Conservation (phyloP, 108 stramenopile species). For the Pseudonitzschia multistriata region DNA sequence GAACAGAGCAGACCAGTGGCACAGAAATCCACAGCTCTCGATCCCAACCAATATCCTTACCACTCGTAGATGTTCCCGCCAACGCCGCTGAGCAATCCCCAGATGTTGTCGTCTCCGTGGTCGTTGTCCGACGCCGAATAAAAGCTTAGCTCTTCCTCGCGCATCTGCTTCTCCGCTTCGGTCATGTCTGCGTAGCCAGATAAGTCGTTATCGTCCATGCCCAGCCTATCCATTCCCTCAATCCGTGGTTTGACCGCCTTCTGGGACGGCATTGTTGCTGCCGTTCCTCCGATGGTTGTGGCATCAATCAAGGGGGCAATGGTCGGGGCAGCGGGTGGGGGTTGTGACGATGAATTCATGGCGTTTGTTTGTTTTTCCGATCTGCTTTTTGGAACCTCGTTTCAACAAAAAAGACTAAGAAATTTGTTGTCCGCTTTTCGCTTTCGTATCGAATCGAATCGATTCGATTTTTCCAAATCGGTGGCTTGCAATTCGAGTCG, state of each 20-base stretch:
- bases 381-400: no score
- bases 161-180: slow-evolving; percentile 36
- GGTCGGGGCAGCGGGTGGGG: not conserved
- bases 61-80: slow-evolving; percentile 74
- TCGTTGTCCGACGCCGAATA: slow-evolving; percentile 51
- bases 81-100: slow-evolving; percentile 67
- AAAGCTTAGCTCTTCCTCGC: slow-evolving; percentile 57
- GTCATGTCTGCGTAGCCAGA: slow-evolving; percentile 21
- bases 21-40: no score
- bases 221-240: slow-evolving; percentile 33
- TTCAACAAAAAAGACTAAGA: no score
- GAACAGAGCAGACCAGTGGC: no score
- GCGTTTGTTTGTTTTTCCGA: no score
- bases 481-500: no score
- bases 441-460: not conserved
- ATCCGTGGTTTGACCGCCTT: slow-evolving; percentile 1
- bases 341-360: no score
- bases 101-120: slow-evolving; percentile 69
- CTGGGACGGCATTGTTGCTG: no score
- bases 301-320: slow-evolving; percentile 12
- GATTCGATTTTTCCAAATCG: no score
- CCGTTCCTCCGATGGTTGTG: not conserved
- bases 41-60: slow-evolving; percentile 15
- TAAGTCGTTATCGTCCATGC: not conserved
- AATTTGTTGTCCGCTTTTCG: not conserved